Evolutionary conservation across 129 eudicot genomes (phyloP), one percentile per base, ranked within the genome.

Genomic region (Oenanthe sinensis): DNA sequence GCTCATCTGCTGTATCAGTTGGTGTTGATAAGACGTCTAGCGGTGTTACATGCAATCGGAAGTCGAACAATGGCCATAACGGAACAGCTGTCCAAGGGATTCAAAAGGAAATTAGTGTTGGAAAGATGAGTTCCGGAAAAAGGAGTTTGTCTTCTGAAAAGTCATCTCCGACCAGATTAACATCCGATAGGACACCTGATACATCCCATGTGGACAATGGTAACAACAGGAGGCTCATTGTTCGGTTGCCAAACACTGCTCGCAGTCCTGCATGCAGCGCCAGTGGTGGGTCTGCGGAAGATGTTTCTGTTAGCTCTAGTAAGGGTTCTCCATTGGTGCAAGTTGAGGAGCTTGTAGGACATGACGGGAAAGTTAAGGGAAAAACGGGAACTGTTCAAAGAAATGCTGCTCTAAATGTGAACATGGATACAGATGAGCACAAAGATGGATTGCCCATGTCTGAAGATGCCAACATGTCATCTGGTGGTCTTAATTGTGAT

Each of bases 181-280:
- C 79, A 47, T 54, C 84, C 2, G 87, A 83, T 39, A 83, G 83
- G 75, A 78, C 69, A 54, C 75, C 86, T 67, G 88, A 84, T 58
- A 75, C 77, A 55, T 80, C 90, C 17, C 70, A 52, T 50, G 82
- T 75, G 39, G 86, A 84, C 65, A 91, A 91, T 17, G 92, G 90
- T 22, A 87, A 83, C 81, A 85, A 73, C 82, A 90, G 82, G 80
- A 84, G 90, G 80, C 84, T 93, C 36, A 84, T 91, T 77, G 98
- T 93, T 33, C 87, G 90, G 87, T 83, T 93, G 49, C 87, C 94
- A 50, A 91, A 88, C 77, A 75, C 91, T 52, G 81, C 82, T 30
- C 86, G 85, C 4, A 89, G 94, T 82, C 95, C 95, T 44, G 85
- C 87, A 4, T 85, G 82, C 80, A 84, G 87, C n/a, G 84, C 58